A percentile compares a stretch with the other conserved stretches of the same genome.
Conservation (phyloP, 2,329 filamentous ascomycete genomes). For the Fusarium nanum region DNA sequence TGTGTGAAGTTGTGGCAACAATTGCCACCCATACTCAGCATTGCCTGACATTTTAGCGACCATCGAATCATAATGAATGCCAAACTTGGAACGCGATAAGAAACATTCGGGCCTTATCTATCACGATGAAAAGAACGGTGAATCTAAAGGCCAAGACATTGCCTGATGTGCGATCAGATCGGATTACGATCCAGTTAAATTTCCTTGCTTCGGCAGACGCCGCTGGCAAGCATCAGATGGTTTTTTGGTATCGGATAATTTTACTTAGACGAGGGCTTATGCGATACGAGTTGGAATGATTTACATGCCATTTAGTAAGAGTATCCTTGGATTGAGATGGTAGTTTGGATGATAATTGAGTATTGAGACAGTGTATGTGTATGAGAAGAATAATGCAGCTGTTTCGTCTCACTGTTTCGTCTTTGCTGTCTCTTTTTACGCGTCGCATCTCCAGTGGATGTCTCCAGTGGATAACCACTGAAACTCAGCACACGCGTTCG, state of each 20-base stretch:
- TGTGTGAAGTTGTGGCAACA: neutral
- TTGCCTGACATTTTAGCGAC: neutral
- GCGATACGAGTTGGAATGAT: neutral
- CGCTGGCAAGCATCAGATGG: constrained; percentile 16
- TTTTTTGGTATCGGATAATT: constrained; percentile 12
- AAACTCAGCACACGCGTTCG: neutral
- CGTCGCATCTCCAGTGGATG: neutral
- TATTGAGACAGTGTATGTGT: neutral
- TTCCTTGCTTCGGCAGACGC: constrained; percentile 4
- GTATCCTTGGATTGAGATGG: fast-evolving
- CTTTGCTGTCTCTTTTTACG: too few species aligned
- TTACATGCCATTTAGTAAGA: neutral
- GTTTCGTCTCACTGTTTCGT: neutral
- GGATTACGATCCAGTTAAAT: constrained; percentile 18
- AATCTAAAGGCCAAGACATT: neutral
- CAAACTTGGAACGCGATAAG: neutral
- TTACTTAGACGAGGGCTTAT: neutral
- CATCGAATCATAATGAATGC: neutral
- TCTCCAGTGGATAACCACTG: neutral
- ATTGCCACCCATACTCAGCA: too few species aligned
- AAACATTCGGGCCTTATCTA: constrained; percentile 23
- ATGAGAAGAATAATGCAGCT: neutral
- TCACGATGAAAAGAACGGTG: neutral
- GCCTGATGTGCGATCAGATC: constrained; percentile 28
- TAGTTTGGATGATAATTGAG: neutral